A percentile compares a stretch with the other conserved stretches of the same genome.
Evolutionary conservation across 139 green algal genomes (phyloP).

Genomic region (Tetradesmus obliquus): DNA sequence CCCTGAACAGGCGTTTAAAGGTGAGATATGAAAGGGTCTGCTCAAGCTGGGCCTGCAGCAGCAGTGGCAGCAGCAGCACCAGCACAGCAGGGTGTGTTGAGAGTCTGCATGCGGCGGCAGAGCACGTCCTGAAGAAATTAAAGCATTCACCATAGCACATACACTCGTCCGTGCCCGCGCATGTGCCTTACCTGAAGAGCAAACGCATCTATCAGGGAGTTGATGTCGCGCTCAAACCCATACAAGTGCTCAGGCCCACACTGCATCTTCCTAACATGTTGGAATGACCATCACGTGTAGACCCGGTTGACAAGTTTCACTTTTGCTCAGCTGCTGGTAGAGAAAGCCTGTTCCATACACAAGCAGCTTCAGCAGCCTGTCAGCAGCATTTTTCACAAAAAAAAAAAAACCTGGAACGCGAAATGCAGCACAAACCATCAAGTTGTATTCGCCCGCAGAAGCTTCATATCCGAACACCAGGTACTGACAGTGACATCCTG

Average conservation of each 20-base stretch:
- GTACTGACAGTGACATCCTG: background rate
- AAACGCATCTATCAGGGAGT: slow-evolving; percentile 28
- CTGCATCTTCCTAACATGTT: background rate
- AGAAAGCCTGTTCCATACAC: background rate
- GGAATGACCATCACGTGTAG: background rate
- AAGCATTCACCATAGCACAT: too few relatives aligned
- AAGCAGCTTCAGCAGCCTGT: background rate
- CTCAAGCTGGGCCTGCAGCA: background rate
- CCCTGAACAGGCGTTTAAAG: slow-evolving; percentile 31
- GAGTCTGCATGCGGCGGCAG: background rate
- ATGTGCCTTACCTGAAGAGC: background rate
- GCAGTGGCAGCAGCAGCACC: background rate
- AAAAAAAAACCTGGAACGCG: background rate
- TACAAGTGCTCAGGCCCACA: background rate
- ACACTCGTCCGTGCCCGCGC: background rate
- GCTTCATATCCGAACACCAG: background rate
- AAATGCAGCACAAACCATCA: too few relatives aligned
- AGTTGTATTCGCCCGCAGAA: too few relatives aligned
- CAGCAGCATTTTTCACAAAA: background rate
- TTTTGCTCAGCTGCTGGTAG: background rate
- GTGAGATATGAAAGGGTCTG: background rate
- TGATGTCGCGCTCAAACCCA: slow-evolving; percentile 43
- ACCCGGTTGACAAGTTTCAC: background rate
- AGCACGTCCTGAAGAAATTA: background rate
- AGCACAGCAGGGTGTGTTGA: background rate